phyloP scores from a whole-genome alignment of 306 rosid genomes.

The Inga leiocalycina region DNA sequence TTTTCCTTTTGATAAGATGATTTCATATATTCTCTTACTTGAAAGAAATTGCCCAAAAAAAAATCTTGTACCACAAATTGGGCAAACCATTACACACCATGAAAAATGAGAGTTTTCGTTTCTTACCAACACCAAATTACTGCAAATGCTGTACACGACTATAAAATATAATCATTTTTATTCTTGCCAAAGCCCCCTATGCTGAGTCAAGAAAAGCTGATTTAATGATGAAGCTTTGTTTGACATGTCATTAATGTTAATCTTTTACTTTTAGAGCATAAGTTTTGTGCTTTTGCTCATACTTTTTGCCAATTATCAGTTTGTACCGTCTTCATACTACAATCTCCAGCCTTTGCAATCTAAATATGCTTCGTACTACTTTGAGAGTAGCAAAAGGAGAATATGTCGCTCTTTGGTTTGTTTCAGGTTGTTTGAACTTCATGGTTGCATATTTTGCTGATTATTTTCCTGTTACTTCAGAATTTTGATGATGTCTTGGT shows the following conservation, averaged over 20 bases:
- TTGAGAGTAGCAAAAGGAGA: background rate
- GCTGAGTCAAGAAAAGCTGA: background rate
- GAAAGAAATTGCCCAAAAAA: background rate
- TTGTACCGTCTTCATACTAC: constrained; percentile 6
- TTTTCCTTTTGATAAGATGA: background rate
- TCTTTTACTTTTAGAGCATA: background rate
- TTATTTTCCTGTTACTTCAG: constrained; percentile 51
- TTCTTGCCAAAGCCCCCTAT: background rate
- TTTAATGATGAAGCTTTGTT: background rate
- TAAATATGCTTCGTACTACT: background rate
- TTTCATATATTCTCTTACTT: background rate
- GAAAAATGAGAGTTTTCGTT: background rate
- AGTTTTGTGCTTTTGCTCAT: background rate
- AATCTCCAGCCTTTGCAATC: constrained; percentile 6
- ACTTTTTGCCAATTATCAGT: background rate
- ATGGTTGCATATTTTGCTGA: constrained; percentile 23
- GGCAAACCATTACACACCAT: background rate
- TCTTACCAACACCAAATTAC: background rate
- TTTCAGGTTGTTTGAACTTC: constrained; percentile 27
- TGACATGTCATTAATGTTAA: background rate
- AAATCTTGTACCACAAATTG: background rate
- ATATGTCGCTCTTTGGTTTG: constrained; percentile 17
- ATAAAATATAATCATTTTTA: background rate
- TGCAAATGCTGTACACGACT: background rate
- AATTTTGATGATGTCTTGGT: constrained; percentile 99